These are phyloP conservation scores for Passiflora organensis DNA, from an alignment of 345 rosid genomes.

Conservation along the genomic window DNA sequence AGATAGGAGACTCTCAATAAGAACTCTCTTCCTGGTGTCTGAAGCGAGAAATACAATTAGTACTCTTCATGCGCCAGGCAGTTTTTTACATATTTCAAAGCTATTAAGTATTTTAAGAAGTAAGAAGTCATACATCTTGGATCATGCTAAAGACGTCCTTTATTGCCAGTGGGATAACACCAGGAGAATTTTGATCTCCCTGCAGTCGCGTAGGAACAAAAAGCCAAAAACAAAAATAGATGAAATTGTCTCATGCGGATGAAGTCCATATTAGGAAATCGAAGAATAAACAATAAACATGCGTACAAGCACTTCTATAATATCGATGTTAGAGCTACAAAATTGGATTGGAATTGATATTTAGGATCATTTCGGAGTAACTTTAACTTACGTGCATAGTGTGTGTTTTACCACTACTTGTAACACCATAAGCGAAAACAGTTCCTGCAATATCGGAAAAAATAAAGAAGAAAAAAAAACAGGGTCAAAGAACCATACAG, in stretches of 20 bases:
- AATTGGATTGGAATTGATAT: too few species aligned
- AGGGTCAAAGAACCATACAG: neutral
- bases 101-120: neutral
- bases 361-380: too few species aligned
- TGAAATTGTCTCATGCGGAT: too few species aligned
- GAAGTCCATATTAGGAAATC: neutral
- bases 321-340: too few species aligned
- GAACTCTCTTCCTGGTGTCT: conserved; percentile 99
- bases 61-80: neutral
- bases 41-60: conserved; percentile 25
- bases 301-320: too few species aligned
- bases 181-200: conserved; percentile 98
- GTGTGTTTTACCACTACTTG: conserved; percentile 98
- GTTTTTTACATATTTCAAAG: neutral
- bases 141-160: conserved; percentile 97
- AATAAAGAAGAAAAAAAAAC: too few species aligned
- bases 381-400: conserved; percentile 93
- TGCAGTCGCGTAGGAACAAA: conserved; percentile 28
- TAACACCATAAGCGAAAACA: conserved; percentile 98
- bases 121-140: conserved; percentile 72
- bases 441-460: conserved; percentile 57
- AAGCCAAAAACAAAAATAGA: neutral
- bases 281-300: neutral
- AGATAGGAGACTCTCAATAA: conserved; percentile 97
- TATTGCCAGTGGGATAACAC: conserved; percentile 94